Evolutionary conservation across 164 flowering plant genomes (phyloP), one percentile per base, ranked within the genome.

Genomic region (Tetrastigma voinierianum): DNA sequence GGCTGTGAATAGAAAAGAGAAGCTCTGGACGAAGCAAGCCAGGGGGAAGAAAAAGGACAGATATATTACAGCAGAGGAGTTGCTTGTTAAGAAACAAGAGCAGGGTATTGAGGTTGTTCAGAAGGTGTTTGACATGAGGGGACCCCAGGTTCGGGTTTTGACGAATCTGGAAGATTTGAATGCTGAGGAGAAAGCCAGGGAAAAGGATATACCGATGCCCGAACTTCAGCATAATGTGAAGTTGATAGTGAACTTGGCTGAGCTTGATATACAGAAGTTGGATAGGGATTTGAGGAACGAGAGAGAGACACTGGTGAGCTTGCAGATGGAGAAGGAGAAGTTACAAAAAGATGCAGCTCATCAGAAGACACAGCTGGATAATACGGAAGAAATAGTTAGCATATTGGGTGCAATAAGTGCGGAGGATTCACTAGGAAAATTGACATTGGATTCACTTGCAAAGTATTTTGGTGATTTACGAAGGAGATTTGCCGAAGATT

Each of bases 111-210:
- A 86, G 51, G 75, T 81, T 53, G 86, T 86, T 40, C 96, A 89
- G 74, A 90, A 87, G 78, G 90, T 91, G 53, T 72, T 87, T 63
- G 98, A 93, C 74, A 89, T 91, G 97, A 78, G 98, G 62, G 98
- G 98, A 5, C 94, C 94, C 0, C 97, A 93, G 64, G 95, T 86
- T 52, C 74, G 96, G n/a, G 82, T 93, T 46, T 74, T 91, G 80
- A 82, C 96, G 0, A 91, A 88, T 74, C 76, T 93, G 76, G 91
- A 86, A 67, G 81, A 90, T 74, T 77, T 93, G 83, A 86, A 94
- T 77, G 97, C 93, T 0, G 80, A 74, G 58, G 80, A 90, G 76
- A 81, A 80, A 65, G 86, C 90, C 0, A 82, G 80, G 79, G 95
- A 88, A 69, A 78, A 80, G 48, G 86, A 90, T 64, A 69, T 81